A percentile compares a stretch with the other conserved stretches of the same genome.
Conservation (phyloP, 73 alveolate genomes). For the Paramecium caudatum region DNA sequence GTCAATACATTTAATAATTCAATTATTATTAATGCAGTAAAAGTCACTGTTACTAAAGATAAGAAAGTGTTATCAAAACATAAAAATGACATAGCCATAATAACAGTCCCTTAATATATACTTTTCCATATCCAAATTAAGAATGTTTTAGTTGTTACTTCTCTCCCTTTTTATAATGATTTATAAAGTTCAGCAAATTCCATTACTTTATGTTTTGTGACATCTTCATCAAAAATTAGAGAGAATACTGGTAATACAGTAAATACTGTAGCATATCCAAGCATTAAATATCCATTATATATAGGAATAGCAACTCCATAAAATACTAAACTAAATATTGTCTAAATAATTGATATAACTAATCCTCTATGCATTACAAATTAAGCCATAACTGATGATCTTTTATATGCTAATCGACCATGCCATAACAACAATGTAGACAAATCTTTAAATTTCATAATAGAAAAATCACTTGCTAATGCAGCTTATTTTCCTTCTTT, state of each 20-base stretch:
- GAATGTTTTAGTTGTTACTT: slow-evolving; percentile 89
- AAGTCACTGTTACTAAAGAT: slow-evolving; percentile 87
- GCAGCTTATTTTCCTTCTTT: slow-evolving; percentile 99
- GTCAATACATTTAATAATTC: slow-evolving; percentile 88
- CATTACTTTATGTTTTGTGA: slow-evolving; percentile 82
- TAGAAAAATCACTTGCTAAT: slow-evolving; percentile 97
- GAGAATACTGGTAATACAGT: slow-evolving; percentile 96
- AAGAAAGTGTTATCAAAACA: slow-evolving; percentile 87
- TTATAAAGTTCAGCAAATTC: slow-evolving; percentile 94
- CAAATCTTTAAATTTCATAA: slow-evolving; percentile 87
- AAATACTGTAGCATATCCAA: slow-evolving; percentile 97
- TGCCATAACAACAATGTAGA: slow-evolving; percentile 94
- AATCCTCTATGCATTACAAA: slow-evolving; percentile 97
- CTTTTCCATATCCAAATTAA: slow-evolving; percentile 92
- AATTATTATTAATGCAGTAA: slow-evolving; percentile 82
- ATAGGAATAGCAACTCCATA: slow-evolving; percentile 93
- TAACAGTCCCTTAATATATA: slow-evolving; percentile 91
- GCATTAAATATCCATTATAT: slow-evolving; percentile 93
- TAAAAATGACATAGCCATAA: slow-evolving; percentile 87
- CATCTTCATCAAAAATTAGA: slow-evolving; percentile 93
- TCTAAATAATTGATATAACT: slow-evolving; percentile 92
- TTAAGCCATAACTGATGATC: slow-evolving; percentile 91
- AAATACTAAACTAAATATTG: slow-evolving; percentile 90
- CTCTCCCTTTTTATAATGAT: slow-evolving; percentile 91
- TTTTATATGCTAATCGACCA: slow-evolving; percentile 96